Evolutionary conservation across 179 eudicot species (phyloP), one percentile per base, ranked within the genome.

Genomic region (Corrigiola litoralis): DNA sequence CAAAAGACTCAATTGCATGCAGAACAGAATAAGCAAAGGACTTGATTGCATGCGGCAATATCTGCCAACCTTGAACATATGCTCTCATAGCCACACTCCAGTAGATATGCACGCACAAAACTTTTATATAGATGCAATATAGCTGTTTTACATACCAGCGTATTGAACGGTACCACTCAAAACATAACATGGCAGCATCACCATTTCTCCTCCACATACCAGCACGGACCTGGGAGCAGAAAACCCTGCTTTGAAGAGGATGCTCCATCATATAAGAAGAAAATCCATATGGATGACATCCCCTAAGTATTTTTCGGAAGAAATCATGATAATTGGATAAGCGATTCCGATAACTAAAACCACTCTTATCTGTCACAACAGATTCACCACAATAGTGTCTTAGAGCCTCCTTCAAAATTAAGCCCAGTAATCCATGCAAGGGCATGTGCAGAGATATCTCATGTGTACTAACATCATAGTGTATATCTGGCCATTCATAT

Each of bases 161-260:
- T 63, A 84, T 88, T 49, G 97, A 80, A 51, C 88, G 95, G 65
- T 95, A 95, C 86, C 84, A 86, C 58, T 95, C 95, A 63, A 70
- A 82, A 56, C 81, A 83, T 61, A 87, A 42, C 58, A 76, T 61
- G 37, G 99, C 87, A 76, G 85, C 79, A 65, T 95, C 99, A 32
- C 97, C 99, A 81, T 95, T 95, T 72, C 83, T 87, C 67, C 86
- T 84, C 99, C 99, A 95, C 97, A 95, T 88, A 33, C 96, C 97
- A 78, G 99, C 97, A 70, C 81, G 92, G 59, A 95, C 95, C 82
- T 95, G 84, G 55, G 97, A 87, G 66, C 99, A 95, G 72, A 95
- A 91, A 33, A 91, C 99, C 69, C 87, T 86, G 73, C 80, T 85
- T 61, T 86, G 95, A 53, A 95, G 77, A 68, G 97, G 95, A 84